These are phyloP conservation scores for Fomitopsis palustris DNA, from an alignment of 1,284 basidiomycete genomes.

Conservation along the genomic window DNA sequence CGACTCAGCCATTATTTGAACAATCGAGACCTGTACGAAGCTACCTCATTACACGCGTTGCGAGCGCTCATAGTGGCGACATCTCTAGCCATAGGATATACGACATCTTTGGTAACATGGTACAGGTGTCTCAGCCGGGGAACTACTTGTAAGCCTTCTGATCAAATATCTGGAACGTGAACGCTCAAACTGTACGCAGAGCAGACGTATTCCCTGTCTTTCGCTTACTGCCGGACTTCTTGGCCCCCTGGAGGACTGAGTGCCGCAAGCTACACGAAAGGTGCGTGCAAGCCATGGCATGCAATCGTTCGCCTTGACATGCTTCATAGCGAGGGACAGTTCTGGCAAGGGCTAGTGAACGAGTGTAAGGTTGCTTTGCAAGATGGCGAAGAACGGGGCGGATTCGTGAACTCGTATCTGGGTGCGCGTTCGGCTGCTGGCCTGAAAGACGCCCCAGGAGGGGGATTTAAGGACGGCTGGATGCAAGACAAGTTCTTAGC, in stretches of 20 bases:
- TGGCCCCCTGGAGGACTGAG: constrained; percentile 3
- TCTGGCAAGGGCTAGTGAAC: constrained; percentile 25
- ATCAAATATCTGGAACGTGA: no score
- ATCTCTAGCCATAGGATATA: constrained; percentile 4
- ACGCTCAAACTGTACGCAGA: constrained; percentile 8
- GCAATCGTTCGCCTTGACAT: neutral
- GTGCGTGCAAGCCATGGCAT: constrained; percentile 14
- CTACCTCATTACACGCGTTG: neutral
- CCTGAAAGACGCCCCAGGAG: constrained; percentile 21
- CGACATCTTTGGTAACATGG: constrained; percentile 6
- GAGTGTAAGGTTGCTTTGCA: neutral
- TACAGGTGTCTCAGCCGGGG: constrained; percentile 6
- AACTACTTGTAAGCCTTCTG: constrained; percentile 2
- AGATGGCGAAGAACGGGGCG: neutral
- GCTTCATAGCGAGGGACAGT: constrained; percentile 18
- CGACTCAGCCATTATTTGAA: constrained; percentile 2
- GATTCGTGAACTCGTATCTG: constrained; percentile 16
- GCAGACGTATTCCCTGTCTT: constrained; percentile 27
- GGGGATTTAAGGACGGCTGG: constrained; percentile 25
- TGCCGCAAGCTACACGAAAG: constrained; percentile 24
- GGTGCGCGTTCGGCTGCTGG: constrained; percentile 22
- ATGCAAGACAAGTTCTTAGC: constrained; percentile 28
- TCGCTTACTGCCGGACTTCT: constrained; percentile 8
- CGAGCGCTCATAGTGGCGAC: neutral
- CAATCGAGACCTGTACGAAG: constrained; percentile 5